Evolutionary conservation across 208 protist species (phyloP).

Genomic region (Acanthamoeba lenticulata): DNA sequence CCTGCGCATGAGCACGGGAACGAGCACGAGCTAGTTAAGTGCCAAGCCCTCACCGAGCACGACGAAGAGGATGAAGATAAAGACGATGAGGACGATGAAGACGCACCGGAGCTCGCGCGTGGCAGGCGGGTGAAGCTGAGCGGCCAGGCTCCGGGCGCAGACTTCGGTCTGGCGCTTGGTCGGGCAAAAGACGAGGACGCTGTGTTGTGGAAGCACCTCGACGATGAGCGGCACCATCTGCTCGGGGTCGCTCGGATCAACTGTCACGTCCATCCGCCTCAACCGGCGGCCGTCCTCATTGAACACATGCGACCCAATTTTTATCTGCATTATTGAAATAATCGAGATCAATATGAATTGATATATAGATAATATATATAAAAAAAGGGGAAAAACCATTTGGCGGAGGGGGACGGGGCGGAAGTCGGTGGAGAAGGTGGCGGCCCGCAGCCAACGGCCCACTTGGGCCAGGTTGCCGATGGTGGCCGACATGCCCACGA

Average conservation of each 20-base stretch:
- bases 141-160: not conserved
- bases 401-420: conserved; percentile 82
- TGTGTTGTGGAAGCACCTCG: not conserved
- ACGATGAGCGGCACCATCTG: not conserved
- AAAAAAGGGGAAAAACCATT: not conserved
- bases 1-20: not conserved
- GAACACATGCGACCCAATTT: not conserved
- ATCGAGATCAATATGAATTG: too few relatives aligned
- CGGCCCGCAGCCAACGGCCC: conserved; percentile 76
- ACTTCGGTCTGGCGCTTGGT: conserved; percentile 1
- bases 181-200: not conserved
- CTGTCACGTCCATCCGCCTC: not conserved
- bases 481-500: conserved; percentile 84
- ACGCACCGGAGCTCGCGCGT: not conserved
- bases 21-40: too few relatives aligned
- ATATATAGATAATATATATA: too few relatives aligned
- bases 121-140: not conserved
- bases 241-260: not conserved
- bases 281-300: not conserved
- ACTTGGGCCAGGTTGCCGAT: conserved; percentile 81
- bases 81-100: too few relatives aligned
- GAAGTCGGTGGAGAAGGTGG: conserved; percentile 61
- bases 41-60: too few relatives aligned
- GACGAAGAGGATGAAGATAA: too few relatives aligned
- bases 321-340: too few relatives aligned